Evolutionary conservation across 2,329 filamentous ascomycete genomes (phyloP).

Genomic region (Albophoma yamanashiensis): DNA sequence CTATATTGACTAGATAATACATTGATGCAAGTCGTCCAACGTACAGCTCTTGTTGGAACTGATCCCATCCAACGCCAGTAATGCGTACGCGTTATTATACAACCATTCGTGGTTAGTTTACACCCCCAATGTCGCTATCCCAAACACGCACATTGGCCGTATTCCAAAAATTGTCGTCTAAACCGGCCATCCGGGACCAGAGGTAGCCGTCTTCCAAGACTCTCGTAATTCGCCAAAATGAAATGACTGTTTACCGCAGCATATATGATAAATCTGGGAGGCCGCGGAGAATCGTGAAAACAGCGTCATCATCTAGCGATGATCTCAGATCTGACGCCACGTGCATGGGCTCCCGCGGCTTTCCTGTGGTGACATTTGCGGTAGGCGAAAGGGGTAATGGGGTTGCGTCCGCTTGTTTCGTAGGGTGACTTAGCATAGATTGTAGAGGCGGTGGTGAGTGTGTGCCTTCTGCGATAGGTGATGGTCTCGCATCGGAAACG

Average conservation of each 20-base stretch:
- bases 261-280: conserved; percentile 36
- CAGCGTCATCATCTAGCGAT: conserved; percentile 17
- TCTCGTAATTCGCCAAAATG: background rate
- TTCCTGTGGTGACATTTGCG: background rate
- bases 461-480: background rate
- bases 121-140: background rate
- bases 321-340: background rate
- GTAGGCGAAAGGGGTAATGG: background rate
- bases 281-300: conserved; percentile 22
- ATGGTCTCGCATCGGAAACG: background rate
- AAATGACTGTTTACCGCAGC: conserved; percentile 19
- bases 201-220: background rate
- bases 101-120: too few species aligned
- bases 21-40: background rate
- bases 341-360: too few species aligned
- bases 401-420: background rate
- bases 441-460: background rate
- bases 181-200: too few species aligned
- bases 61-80: background rate
- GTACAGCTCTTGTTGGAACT: background rate
- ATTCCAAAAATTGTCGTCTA: background rate
- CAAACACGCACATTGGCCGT: background rate
- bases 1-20: too few species aligned
- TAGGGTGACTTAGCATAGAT: too few species aligned
- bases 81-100: background rate